These are phyloP conservation scores for Alloteropsis angusta DNA, from an alignment of 202 grass and related monocot species.

Conservation along the genomic window DNA sequence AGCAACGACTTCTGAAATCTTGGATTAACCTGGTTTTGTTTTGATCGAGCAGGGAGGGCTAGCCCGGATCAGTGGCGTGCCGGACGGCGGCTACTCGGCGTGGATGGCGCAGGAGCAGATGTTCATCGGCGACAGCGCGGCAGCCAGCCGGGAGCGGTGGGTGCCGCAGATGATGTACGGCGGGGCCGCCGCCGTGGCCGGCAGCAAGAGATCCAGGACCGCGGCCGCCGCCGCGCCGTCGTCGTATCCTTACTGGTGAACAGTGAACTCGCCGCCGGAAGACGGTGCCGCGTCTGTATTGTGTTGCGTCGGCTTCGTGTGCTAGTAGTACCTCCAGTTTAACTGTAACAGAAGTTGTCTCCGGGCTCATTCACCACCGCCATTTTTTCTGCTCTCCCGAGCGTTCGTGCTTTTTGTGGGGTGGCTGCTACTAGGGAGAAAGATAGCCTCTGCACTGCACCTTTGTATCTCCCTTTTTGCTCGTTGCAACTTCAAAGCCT, in stretches of 20 bases:
- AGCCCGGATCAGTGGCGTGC: background rate
- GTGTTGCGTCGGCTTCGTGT: background rate
- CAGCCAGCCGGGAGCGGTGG: slow-evolving; percentile 21
- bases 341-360: slow-evolving; percentile 7
- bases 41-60: slow-evolving; percentile 33
- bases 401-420: slow-evolving; percentile 21
- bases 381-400: slow-evolving; percentile 28
- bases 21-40: background rate
- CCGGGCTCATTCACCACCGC: background rate
- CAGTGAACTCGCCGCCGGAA: background rate
- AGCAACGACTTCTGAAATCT: background rate
- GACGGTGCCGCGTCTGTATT: background rate
- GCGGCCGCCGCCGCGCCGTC: background rate
- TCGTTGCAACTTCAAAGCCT: background rate
- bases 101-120: slow-evolving; percentile 49
- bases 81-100: slow-evolving; percentile 26
- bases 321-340: background rate
- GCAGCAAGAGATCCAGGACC: slow-evolving; percentile 40
- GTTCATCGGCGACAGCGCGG: slow-evolving; percentile 16
- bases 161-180: slow-evolving; percentile 57
- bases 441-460: background rate
- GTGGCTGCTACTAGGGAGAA: background rate
- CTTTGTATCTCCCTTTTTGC: background rate
- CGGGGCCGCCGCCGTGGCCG: background rate
- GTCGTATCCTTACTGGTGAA: slow-evolving; percentile 36